Evolutionary conservation across 192 early-diverging fungal genomes (phyloP).

Genomic region (Lunasporangiospora selenospora): DNA sequence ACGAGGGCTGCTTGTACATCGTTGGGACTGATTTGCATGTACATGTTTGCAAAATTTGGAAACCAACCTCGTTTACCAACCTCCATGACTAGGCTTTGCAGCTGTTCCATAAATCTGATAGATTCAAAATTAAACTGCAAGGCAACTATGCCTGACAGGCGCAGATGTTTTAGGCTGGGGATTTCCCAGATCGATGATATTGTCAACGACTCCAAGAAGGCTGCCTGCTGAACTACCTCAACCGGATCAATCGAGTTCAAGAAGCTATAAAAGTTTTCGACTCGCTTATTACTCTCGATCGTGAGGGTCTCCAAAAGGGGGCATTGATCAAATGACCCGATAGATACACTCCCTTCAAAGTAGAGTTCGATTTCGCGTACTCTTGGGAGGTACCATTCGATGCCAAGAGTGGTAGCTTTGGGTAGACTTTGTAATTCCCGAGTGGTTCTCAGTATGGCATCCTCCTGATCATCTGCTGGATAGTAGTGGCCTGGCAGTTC

Average conservation of each 20-base stretch:
- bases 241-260: background rate
- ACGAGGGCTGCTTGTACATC: too few relatives aligned
- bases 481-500: background rate
- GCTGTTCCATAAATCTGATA: too few relatives aligned
- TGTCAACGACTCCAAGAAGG: too few relatives aligned
- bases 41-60: too few relatives aligned
- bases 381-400: background rate
- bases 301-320: conserved; percentile 5
- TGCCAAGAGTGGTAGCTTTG: background rate
- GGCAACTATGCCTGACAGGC: too few relatives aligned
- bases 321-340: conserved; percentile 9
- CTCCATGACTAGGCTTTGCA: too few relatives aligned
- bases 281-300: background rate
- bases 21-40: too few relatives aligned
- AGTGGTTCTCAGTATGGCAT: background rate
- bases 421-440: background rate
- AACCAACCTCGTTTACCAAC: too few relatives aligned
- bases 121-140: too few relatives aligned
- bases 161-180: conserved; percentile 1
- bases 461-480: background rate
- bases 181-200: conserved; percentile 3
- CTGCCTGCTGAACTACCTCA: background rate
- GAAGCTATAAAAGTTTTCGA: background rate
- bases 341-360: background rate
- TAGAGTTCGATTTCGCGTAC: background rate